phyloP scores from a whole-genome alignment of 345 rosid genomes.

The Excoecaria agallocha region DNA sequence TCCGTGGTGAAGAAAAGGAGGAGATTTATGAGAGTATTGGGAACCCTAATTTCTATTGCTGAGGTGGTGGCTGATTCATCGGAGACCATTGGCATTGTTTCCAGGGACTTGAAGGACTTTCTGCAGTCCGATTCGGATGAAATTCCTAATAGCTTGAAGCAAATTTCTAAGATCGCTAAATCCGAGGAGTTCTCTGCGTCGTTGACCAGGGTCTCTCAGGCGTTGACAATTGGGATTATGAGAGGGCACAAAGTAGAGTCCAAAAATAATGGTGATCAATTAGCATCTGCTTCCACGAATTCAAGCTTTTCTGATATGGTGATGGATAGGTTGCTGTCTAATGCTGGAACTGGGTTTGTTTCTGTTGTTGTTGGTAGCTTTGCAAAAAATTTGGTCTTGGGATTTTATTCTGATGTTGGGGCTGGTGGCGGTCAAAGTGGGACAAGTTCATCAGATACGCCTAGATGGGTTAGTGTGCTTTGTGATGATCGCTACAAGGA shows the following conservation, averaged over 20 bases:
- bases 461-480: conserved; percentile 53
- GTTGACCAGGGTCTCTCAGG: conserved; percentile 56
- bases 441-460: conserved; percentile 35
- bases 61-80: conserved; percentile 78
- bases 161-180: conserved; percentile 68
- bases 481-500: conserved; percentile 60
- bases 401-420: conserved; percentile 49
- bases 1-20: conserved; percentile 56
- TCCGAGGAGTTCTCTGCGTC: conserved; percentile 65
- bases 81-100: conserved; percentile 54
- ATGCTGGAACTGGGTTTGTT: conserved; percentile 73
- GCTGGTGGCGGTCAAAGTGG: conserved; percentile 19
- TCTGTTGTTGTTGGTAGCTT: conserved; percentile 87
- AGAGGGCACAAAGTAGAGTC: conserved; percentile 51
- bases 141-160: conserved; percentile 81
- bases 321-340: conserved; percentile 68
- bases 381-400: conserved; percentile 86
- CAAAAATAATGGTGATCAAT: conserved; percentile 14
- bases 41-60: conserved; percentile 54
- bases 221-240: conserved; percentile 58
- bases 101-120: conserved; percentile 65
- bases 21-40: conserved; percentile 55
- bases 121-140: conserved; percentile 70
- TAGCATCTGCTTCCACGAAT: conserved; percentile 19
- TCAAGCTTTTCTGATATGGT: conserved; percentile 49